Evolutionary conservation across 305 asterid species (phyloP), one percentile per base, ranked within the genome.

Genomic region (Andrographis paniculata): DNA sequence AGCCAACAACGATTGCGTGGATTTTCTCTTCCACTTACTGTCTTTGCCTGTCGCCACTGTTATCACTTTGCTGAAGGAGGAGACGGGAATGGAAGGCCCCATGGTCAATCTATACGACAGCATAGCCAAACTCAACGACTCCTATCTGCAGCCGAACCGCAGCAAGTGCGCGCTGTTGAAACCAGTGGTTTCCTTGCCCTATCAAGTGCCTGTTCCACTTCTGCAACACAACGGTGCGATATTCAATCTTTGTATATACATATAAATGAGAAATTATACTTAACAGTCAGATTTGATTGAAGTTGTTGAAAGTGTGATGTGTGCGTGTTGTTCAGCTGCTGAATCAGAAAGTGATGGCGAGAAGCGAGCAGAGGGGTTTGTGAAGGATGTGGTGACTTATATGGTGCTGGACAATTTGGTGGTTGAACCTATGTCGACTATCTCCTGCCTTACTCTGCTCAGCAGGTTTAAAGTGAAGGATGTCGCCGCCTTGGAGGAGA

Each of bases 1-100:
- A 30, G 69, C 71, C 5, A 50, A 56, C 20, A 69, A 73, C 35
- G 75, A 74, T 0, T 68, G 58, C 9, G 38, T 71, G 0, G 82
- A 74, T 30, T 77, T 77, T 65, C 59, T 74, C 6, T 71, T 68
- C 47, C 6, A 17, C 20, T 4, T 2, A 3, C 15, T 42, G 15
- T 21, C 19, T 7, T 42, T 18, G 2, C 24, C 24, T 13, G 27
- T 63, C 0, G 63, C 69, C 17, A 52, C 62, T 5, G 19, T 61
- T 9, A 27, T 73, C 0, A 36, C 20, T 7, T 65, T 64, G 0
- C 65, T 76, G 1, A 28, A 18, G 0, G 22, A 18, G 0, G 20
- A 63, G 53, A 21, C 0, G 56, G 40, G 40, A 35, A 13, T 35
- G 40, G 0, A 11, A 1, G 40, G 16, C 6, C 6, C 40, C 12